Evolutionary conservation across 1,284 basidiomycete genomes (phyloP).

Genomic region (Porogramme epimiltina): DNA sequence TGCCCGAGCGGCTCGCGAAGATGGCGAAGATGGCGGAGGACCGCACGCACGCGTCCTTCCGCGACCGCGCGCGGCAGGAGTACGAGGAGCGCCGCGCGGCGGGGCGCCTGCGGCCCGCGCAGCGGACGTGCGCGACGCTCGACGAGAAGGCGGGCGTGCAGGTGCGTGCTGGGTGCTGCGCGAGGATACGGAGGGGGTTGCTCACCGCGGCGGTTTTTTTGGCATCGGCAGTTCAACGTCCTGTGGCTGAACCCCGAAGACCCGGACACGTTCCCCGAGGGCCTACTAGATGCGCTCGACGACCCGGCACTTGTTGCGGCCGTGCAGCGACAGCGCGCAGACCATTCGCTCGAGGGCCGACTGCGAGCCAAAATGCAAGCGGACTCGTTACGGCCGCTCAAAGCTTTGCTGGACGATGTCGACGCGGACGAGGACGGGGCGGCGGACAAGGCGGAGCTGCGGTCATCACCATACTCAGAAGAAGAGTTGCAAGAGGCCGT

Average conservation of each 20-base stretch:
- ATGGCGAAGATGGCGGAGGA: constrained; percentile 72
- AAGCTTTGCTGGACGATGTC: constrained; percentile 35
- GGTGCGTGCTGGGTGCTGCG: constrained; percentile 40
- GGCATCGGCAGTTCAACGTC: constrained; percentile 62
- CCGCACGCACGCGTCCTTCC: constrained; percentile 55
- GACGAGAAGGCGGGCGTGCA: constrained; percentile 70
- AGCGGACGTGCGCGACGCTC: constrained; percentile 68
- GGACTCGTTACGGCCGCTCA: constrained; percentile 62
- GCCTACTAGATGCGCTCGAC: constrained; percentile 59
- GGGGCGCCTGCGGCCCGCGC: constrained; percentile 63
- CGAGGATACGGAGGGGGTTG: background rate
- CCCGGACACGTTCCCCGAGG: constrained; percentile 63
- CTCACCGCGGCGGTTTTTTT: background rate
- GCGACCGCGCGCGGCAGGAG: constrained; percentile 66
- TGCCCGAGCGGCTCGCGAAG: constrained; percentile 67
- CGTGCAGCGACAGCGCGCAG: constrained; percentile 25
- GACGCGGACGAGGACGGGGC: constrained; percentile 33
- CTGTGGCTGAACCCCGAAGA: constrained; percentile 73
- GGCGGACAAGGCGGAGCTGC: constrained; percentile 24
- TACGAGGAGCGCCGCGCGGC: constrained; percentile 77
- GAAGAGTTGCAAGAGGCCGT: constrained; percentile 65
- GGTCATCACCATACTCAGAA: constrained; percentile 42
- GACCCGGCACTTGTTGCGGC: constrained; percentile 32
- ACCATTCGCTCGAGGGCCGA: constrained; percentile 44
- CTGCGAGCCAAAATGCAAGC: constrained; percentile 68